Evolutionary conservation across 208 protist species (phyloP), one percentile per base, ranked within the genome.

Genomic region (Phytomonas sp.): DNA sequence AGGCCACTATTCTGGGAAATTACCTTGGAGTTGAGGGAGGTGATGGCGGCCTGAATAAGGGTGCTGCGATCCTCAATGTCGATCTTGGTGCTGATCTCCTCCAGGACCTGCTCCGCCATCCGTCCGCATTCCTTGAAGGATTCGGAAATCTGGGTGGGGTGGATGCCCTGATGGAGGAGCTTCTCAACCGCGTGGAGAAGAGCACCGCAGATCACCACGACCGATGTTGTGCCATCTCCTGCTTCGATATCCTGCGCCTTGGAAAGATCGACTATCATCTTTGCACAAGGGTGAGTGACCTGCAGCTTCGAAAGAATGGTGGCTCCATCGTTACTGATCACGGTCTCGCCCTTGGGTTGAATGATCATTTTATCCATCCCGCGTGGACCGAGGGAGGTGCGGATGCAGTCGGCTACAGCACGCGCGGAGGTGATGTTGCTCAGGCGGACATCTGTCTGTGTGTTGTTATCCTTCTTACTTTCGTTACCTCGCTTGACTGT

Each of bases 311-410:
- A 87, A 28, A 99, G 80, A 75, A 99, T 99, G 20, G 99, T 99
- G 20, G 99, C 99, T 31, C 99, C 99, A 88, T 99, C 99, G 85
- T 99, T 99, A 31, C 97, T 99, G 84, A 99, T 99, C 56, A 98
- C 86, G 31, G 99, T 97, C 75, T 99, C 98, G 62, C 93, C 96
- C 60, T 84, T 90, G 28, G 75, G 73, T 66, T 92, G 72, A 65
- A 91, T 83, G 66, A 96, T 94, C 87, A 96, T 93, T 72, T 96
- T 99, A 74, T 99, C 99, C 98, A 99, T 99, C 60, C 98, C 99
- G 26, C 95, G 85, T n/a, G 99, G 99, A 29, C 99, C 99, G 15
- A 99, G 90, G 26, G 89, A 98, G 31, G 99, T 99, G 70, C 98
- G 88, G 30, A 99, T 93, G 65, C 97, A 95, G 83, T 99, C 98